Percentiles rank a stretch among this genome's conserved stretches.
Evolutionary conservation across 2,329 filamentous ascomycete species (phyloP).

Genomic region (Alternaria sp.): DNA sequence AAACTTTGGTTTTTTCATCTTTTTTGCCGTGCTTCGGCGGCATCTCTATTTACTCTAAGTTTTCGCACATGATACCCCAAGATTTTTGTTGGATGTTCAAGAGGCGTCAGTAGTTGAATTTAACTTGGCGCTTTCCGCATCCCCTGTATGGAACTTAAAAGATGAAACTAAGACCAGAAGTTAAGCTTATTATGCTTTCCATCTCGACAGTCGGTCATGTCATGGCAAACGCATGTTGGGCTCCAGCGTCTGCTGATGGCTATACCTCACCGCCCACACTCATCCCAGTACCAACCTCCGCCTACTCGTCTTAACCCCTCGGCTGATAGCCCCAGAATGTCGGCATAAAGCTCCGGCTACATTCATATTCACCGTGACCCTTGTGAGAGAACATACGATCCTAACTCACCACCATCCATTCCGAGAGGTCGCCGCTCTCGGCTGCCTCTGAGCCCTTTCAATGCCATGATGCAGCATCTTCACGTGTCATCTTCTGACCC

Average conservation of each 20-base stretch:
- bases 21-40: background rate
- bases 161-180: background rate
- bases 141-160: background rate
- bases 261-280: background rate
- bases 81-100: background rate
- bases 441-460: background rate
- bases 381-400: background rate
- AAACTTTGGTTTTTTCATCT: background rate
- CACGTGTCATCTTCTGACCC: background rate
- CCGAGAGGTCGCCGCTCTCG: background rate
- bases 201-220: background rate
- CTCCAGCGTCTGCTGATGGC: background rate
- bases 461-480: background rate
- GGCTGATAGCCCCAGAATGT: background rate
- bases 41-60: background rate
- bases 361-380: background rate
- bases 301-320: background rate
- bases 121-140: background rate
- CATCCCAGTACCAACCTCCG: background rate
- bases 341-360: background rate
- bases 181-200: background rate
- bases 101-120: background rate
- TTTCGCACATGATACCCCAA: constrained; percentile 16
- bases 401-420: background rate
- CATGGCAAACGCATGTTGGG: background rate